These are phyloP conservation scores for Prillingera fragicola DNA, from an alignment of 1,284 basidiomycete species.

Conservation along the genomic window DNA sequence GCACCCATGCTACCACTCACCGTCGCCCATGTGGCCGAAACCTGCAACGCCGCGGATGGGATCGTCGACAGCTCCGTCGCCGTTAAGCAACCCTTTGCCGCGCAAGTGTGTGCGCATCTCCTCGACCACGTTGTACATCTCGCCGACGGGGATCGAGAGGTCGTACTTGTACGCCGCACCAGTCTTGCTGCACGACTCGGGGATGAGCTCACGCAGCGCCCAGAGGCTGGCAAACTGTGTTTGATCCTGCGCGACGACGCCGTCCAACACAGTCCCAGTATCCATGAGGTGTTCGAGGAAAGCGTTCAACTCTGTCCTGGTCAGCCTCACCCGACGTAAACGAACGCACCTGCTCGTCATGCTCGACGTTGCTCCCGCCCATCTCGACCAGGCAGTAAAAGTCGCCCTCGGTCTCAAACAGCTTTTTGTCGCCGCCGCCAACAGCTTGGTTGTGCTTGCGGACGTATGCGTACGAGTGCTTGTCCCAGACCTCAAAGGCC, in stretches of 20 bases:
- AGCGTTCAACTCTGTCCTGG: slow-evolving; percentile 63
- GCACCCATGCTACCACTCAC: slow-evolving; percentile 49
- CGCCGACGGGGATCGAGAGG: slow-evolving; percentile 74
- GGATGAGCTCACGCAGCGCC: slow-evolving; percentile 83
- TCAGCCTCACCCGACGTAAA: not conserved
- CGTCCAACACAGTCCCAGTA: slow-evolving; percentile 71
- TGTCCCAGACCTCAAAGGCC: slow-evolving; percentile 89
- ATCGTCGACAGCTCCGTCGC: slow-evolving; percentile 51
- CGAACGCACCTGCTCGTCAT: slow-evolving; percentile 72
- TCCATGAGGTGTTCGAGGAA: slow-evolving; percentile 72
- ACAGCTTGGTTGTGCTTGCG: slow-evolving; percentile 25
- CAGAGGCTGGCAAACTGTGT: slow-evolving; percentile 80
- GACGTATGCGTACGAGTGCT: slow-evolving; percentile 71
- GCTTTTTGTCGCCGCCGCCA: slow-evolving; percentile 23
- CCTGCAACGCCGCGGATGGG: slow-evolving; percentile 75
- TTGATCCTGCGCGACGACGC: slow-evolving; percentile 81
- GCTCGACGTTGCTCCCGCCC: slow-evolving; percentile 80
- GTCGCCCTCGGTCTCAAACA: slow-evolving; percentile 57
- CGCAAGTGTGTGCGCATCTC: slow-evolving; percentile 64
- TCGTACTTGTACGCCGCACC: slow-evolving; percentile 95
- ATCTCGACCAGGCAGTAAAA: slow-evolving; percentile 87
- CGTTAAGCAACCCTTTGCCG: slow-evolving; percentile 61
- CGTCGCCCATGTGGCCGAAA: slow-evolving; percentile 90
- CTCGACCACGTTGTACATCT: slow-evolving; percentile 81
- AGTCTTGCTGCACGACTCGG: slow-evolving; percentile 83